Base-by-base conservation (phyloP, 2,329 filamentous ascomycete genomes). In the Daldinia sp. region DNA sequence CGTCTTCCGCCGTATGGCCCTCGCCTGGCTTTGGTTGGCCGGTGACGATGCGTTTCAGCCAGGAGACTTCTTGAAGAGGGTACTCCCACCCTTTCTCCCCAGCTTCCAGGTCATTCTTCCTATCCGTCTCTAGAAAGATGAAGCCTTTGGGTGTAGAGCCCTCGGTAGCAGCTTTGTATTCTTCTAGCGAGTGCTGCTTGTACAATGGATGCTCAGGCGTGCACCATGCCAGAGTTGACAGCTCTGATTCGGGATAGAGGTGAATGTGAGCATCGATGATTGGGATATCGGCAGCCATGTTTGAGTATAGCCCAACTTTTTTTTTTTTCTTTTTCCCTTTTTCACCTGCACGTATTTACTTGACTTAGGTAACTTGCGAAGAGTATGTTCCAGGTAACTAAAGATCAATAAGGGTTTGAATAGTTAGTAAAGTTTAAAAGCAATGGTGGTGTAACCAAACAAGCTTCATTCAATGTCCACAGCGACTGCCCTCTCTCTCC, bases 231-330 rank as follows among this genome's bases (percentile, higher is more conserved):
- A 97, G 87, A 42, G 87, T 86, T 61, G 85, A 77, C 59, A 92
- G 77, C 74, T 95, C 92, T 60, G 87, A 86, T 51, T 83, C 80
- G 50, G 93, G 92, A 84, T 89, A 97, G 76, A 98, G 89, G 82
- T 98, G 94, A 81, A 98, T 91, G 84, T 98, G 95, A 42, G 93
- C 91, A 83, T 98, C 94, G 80, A 98, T 89, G 77, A 97, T 90
- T 75, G 85, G 88, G 78, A 86, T 81, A 74, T 77, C 70, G 41
- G 72, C 57, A 15, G 76, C 72, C 77, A 78, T 79, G 63, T 54
- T 70, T 62, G 30, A 51, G n/a, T 18, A 62, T 42, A 39, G 15
- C 12, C 20, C 26, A 33, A 39, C 35, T 39, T 51, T 28, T 30
- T 28, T 9, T 50, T 46, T 51, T n/a, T 4, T 9, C 5, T 1